Base-by-base conservation (phyloP, 805 yeast genomes). In the Nadsonia fulvescens region DNA sequence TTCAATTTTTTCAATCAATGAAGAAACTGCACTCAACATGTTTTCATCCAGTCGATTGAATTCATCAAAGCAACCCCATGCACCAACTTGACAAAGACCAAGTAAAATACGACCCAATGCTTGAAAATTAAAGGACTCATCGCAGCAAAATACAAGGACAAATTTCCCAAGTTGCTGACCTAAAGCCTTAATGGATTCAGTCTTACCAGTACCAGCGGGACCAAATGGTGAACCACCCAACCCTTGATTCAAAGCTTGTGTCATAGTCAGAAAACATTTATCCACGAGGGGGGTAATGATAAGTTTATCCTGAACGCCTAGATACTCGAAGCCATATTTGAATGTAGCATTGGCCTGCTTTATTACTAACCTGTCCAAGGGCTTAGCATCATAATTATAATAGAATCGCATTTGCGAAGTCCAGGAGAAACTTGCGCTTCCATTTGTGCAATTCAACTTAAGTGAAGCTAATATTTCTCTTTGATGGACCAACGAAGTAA, bases 121-220 rank as follows among this genome's bases (percentile, higher is more conserved):
- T 30, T 64, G 73, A 39, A 63, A 75, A 39, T 83, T 93, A 52
- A 79, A 86, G 0, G 77, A 53, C 26, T 83, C 93, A 40, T 86
- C 96, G 53, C 96, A 86, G 43, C 81, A 73, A 46, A 86, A 83
- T 0, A 86, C 93, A 7, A 76, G 46, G 0, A 81, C 93, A 64
- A 69, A 65, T 31, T 68, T 61, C 5, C 96, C 96, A 5, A 86
- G 51, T 19, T 66, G 67, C 21, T 68, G 68, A 1, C 89, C 94
- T 15, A 83, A 53, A 0, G 92, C 77, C 44, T 86, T 86, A 14
- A 86, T 61, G 0, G 92, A 63, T 44, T 86, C 96, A 0, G 96
- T 86, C 43, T 86, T 86, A 36, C 96, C 96, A 0, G 96, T 86
- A 21, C 96, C 96, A 3, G 96, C 94, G 2, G 96, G 95, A 0